Base-by-base conservation (phyloP, 1,284 basidiomycete genomes). In the Blastosporella zonata region DNA sequence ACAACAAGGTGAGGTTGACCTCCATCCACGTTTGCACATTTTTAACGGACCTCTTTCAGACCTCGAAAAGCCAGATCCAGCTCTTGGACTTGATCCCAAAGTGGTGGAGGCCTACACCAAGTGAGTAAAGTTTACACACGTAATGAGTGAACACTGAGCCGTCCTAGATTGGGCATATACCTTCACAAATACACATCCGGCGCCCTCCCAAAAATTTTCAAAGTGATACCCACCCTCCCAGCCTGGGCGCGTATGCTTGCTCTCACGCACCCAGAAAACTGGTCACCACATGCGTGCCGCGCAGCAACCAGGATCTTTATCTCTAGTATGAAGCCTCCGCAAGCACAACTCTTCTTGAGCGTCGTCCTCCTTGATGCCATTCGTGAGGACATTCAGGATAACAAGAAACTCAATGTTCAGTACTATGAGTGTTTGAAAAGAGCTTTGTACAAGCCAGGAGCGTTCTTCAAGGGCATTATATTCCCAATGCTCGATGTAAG, bases 381-480 rank as follows among this genome's bases (percentile, higher is more conserved):
- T 41, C 77, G 94, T 43, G 90, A 94, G 58, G 91, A 99, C 66
- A 97, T 99, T 56, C 74, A 78, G 50, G 81, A 84, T 67, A 89
- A 82, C 67, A 87, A 90, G 56, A 98, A 95, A 64, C 75, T 98
- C 41, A 89, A 91, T 61, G 89, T 93, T 21, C 97, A 99, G 55
- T 90, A 94, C 55, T 99, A 97, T 62, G 92, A 96, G 64, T 86
- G 88, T 20, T 69, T 99, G 59, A 96, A 94, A 66, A 87, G 93
- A 59, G 82, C 92, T 8, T 70, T 99, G 52, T 99, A 96, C 70
- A 99, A 99, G 68, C 97, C 97, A 3, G 90, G 90, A 1, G 95
- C 97, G 1, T 98, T 98, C 67, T 99, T 99, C 79, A 99, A 99
- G 69, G 97, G 96, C 3, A 87, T 99, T 52, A 78, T 99, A 29